Percentiles rank a stretch among this genome's conserved stretches.
These are phyloP conservation scores for Takashimella koratensis DNA, from an alignment of 1,284 basidiomycete genomes.

Conservation along the genomic window DNA sequence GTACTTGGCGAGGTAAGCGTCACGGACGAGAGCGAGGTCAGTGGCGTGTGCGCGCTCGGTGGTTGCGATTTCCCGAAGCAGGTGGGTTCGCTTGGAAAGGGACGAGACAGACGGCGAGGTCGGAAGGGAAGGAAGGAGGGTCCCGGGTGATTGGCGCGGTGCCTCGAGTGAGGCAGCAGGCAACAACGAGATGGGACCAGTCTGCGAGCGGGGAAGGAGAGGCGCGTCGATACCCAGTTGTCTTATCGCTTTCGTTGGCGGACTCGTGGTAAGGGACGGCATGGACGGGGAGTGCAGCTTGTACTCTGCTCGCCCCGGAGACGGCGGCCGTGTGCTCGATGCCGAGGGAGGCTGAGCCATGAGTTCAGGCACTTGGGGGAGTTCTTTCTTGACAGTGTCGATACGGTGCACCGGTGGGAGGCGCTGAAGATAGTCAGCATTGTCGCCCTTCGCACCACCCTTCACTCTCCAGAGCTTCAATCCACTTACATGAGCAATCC, in stretches of 20 bases:
- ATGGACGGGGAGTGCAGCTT: conserved; percentile 1
- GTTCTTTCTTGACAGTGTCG: not conserved
- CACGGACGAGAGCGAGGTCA: conserved; percentile 77
- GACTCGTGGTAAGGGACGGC: not conserved
- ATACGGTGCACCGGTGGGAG: not conserved
- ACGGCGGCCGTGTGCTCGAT: not conserved
- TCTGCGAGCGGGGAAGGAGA: conserved; percentile 7
- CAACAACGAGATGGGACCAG: not conserved
- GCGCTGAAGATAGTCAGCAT: too few relatives aligned
- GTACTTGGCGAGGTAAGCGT: conserved; percentile 62
- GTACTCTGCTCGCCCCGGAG: not conserved
- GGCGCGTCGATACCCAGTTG: not conserved
- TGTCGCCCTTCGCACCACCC: too few relatives aligned
- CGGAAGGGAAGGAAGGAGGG: conserved; percentile 5
- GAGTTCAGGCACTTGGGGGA: not conserved
- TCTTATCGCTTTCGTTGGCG: not conserved
- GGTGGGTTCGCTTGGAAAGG: conserved; percentile 71
- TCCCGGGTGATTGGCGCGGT: not conserved
- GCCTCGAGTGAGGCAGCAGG: not conserved
- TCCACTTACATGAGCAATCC: too few relatives aligned
- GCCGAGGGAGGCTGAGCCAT: not conserved
- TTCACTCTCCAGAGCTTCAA: too few relatives aligned
- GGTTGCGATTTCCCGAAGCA: conserved; percentile 73
- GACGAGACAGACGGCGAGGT: conserved; percentile 9
- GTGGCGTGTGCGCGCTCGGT: conserved; percentile 84